Base-by-base conservation (phyloP, 768 basidiomycete genomes). In the Phallus indusiatus region DNA sequence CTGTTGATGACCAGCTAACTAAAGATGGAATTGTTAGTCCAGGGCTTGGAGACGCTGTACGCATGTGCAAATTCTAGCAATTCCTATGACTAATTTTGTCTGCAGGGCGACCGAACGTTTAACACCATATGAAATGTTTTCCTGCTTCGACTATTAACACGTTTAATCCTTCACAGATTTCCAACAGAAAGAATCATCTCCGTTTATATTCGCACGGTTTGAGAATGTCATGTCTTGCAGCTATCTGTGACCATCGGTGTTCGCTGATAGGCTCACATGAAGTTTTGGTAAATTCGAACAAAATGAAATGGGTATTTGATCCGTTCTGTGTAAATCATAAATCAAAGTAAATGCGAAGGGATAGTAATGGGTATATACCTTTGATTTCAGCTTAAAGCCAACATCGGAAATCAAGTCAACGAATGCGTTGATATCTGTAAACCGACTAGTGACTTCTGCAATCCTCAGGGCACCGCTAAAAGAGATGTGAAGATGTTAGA, bases 191-290 rank as follows among this genome's bases (percentile, higher is more conserved):
- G 2, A 42, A 14, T 79, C 71, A 95, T 67, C 93, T 78, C 64
- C 88, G 78, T 69, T 95, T 96, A 70, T 96, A 96, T 73, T 95
- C 90, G 71, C 93, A 96, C 36, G 94, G 84, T 70, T 90, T 91
- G 60, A 96, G 75, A 37, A 89, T 65, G 57, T 70, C 67, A 16
- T 82, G 80, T 65, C 76, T 79, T 9, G 74, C 72, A 65, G 81
- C 53, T 21, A 91, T 63, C 47, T 74, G 74, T 11, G 65, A 67
- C 85, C 87, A 93, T 60, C 86, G 81, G 63, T 81, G 75, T 52
- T 82, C 76, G 73, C 67, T 77, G 81, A 21, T 68, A 64, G 53
- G 70, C 69, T 42, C 78, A 75, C 16, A 76, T 64, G 5, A 78
- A 67, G 14, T 42, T 70, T 92, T 93, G 64, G 73, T 75, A 69